These are phyloP conservation scores for Apiosordaria backusii DNA, from an alignment of 495 filamentous ascomycete genomes.

Conservation along the genomic window DNA sequence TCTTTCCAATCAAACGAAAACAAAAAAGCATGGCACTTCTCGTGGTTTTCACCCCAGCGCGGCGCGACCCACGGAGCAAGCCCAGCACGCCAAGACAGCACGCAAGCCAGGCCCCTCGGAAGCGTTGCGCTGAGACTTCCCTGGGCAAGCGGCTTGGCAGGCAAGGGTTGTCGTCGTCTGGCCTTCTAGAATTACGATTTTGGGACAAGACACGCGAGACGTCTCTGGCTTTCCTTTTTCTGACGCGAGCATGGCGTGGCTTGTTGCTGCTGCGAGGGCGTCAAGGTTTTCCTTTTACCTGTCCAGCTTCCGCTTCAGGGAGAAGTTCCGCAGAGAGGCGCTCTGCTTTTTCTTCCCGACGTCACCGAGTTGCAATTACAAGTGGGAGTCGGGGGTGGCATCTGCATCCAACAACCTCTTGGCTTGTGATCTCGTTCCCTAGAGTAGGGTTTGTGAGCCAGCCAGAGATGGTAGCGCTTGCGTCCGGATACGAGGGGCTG, in stretches of 20 bases:
- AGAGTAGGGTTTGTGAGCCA: not conserved
- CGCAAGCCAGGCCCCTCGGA: not conserved
- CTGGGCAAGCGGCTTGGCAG: slow-evolving; percentile 8
- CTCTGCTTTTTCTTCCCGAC: not conserved
- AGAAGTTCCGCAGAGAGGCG: slow-evolving; percentile 17
- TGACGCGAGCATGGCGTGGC: not conserved
- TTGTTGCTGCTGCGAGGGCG: slow-evolving; percentile 3
- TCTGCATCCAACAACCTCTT: not conserved
- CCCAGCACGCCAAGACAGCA: slow-evolving; percentile 2
- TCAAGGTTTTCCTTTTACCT: not conserved
- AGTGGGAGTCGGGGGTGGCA: not conserved
- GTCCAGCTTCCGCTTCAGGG: slow-evolving; percentile 23
- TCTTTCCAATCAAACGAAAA: not conserved
- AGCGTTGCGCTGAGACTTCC: slow-evolving; percentile 7
- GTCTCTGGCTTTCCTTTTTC: not conserved
- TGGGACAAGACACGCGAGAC: slow-evolving; percentile 1
- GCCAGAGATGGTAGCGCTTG: not conserved
- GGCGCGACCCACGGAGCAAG: slow-evolving; percentile 4
- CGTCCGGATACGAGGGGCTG: not conserved
- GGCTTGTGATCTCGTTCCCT: not conserved
- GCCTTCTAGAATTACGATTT: slow-evolving; percentile 11
- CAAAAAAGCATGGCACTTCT: slow-evolving; percentile 10
- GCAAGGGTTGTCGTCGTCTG: slow-evolving; percentile 4
- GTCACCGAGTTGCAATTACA: not conserved
- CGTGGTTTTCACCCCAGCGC: not conserved